Evolutionary conservation across 306 rosid species (phyloP).

Genomic region (Urtica urens): DNA sequence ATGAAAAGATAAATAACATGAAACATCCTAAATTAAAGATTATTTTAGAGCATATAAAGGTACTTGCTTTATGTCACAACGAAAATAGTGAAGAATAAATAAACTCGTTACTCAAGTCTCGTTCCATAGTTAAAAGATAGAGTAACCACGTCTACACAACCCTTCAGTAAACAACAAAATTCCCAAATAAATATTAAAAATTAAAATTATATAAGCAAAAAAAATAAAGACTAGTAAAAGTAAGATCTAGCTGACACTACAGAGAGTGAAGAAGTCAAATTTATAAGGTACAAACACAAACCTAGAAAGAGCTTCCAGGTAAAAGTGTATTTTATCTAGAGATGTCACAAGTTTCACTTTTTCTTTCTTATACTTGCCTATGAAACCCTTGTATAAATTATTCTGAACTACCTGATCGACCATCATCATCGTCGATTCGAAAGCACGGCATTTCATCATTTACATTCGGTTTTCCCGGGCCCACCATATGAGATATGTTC

Average conservation of each 20-base stretch:
- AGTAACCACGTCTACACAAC: slow-evolving; percentile 24
- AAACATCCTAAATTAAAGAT: too few relatives aligned
- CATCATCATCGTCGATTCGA: too few relatives aligned
- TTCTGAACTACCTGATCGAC: slow-evolving; percentile 23
- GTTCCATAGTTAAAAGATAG: slow-evolving; percentile 13
- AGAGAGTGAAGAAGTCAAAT: slow-evolving; percentile 33
- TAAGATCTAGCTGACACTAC: slow-evolving; percentile 35
- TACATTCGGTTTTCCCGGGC: slow-evolving; percentile 6
- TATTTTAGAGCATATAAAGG: too few relatives aligned
- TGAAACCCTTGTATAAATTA: slow-evolving; percentile 22
- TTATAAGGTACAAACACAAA: slow-evolving; percentile 68
- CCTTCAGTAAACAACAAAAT: slow-evolving; percentile 9
- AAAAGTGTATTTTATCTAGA: slow-evolving; percentile 24
- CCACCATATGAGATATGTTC: slow-evolving; percentile 12
- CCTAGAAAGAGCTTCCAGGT: too few relatives aligned
- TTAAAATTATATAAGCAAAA: slow-evolving; percentile 12
- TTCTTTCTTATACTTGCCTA: slow-evolving; percentile 21
- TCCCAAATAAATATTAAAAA: too few relatives aligned
- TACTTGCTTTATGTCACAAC: too few relatives aligned
- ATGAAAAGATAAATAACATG: too few relatives aligned
- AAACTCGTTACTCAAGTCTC: slow-evolving; percentile 21
- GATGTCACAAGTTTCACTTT: slow-evolving; percentile 28
- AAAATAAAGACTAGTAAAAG: slow-evolving; percentile 17
- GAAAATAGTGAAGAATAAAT: too few relatives aligned
- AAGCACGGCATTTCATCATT: slow-evolving; percentile 20